Conservation (phyloP, 805 yeast genomes). For the Zygoascus biomembranicola region DNA sequence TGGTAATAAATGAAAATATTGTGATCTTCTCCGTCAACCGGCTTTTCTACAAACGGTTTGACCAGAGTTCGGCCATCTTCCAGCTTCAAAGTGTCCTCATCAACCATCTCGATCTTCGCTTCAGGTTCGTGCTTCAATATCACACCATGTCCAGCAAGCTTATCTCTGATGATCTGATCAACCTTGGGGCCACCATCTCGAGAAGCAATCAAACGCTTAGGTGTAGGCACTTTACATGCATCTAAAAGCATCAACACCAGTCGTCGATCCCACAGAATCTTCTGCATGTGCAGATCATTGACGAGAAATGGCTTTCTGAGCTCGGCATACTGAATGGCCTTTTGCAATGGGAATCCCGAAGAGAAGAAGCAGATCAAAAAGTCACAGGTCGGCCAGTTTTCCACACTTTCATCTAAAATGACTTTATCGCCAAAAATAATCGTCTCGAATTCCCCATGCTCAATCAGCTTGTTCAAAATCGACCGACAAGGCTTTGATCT, state of each 20-base stretch:
- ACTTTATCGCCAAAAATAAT: constrained; percentile 97
- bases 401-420: constrained; percentile 83
- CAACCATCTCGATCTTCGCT: constrained; percentile 64
- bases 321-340: constrained; percentile 85
- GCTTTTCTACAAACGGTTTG: constrained; percentile 96
- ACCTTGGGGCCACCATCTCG: constrained; percentile 96
- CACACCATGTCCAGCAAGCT: constrained; percentile 56
- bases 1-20: constrained; percentile 90
- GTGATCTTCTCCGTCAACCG: constrained; percentile 98
- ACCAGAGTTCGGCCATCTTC: constrained; percentile 64
- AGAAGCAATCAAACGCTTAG: constrained; percentile 77
- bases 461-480: constrained; percentile 78
- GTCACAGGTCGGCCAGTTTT: constrained; percentile 99
- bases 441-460: constrained; percentile 92
- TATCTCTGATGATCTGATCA: constrained; percentile 54
- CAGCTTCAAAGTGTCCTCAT: constrained; percentile 73
- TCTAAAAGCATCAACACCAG: constrained; percentile 72
- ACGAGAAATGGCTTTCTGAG: constrained; percentile 83
- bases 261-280: constrained; percentile 95
- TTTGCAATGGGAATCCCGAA: constrained; percentile 92
- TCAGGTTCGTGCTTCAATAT: constrained; percentile 52
- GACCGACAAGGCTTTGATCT: constrained; percentile 92
- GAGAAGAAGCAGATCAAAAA: constrained; percentile 88
- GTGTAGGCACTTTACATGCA: constrained; percentile 81
- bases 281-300: constrained; percentile 86